Percentiles rank a stretch among this genome's conserved stretches.
Evolutionary conservation across 306 rosid species (phyloP).

Genomic region (Aeschynomene evenia): DNA sequence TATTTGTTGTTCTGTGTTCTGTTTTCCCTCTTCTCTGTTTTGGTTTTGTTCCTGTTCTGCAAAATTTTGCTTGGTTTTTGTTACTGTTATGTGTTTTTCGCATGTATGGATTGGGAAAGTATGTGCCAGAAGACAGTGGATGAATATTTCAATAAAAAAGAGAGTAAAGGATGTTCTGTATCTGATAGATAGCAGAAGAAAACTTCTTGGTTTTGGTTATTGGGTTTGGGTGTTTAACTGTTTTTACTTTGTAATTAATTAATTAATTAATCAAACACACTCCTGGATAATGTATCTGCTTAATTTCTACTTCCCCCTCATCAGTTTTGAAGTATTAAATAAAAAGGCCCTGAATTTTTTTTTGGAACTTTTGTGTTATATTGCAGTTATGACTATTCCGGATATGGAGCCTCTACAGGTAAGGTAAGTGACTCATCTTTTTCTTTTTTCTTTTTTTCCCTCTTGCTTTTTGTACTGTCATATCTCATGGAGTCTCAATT

Average conservation of each 20-base stretch:
- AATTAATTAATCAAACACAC: too few relatives aligned
- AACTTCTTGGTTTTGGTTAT: constrained; percentile 9
- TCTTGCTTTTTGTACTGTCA: background rate
- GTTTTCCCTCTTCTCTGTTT: too few relatives aligned
- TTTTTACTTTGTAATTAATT: background rate
- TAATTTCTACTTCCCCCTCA: background rate
- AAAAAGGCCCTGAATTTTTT: constrained; percentile 2
- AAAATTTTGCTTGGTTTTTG: background rate
- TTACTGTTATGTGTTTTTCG: too few relatives aligned
- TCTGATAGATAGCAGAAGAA: background rate
- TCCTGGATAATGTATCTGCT: background rate
- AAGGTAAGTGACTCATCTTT: constrained; percentile 60
- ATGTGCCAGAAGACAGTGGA: too few relatives aligned
- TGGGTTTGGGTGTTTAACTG: too few relatives aligned
- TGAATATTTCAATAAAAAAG: too few relatives aligned
- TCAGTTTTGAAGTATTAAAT: background rate
- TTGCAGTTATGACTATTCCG: constrained; percentile 97
- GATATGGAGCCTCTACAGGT: constrained; percentile 92
- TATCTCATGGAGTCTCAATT: background rate
- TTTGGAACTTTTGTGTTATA: constrained; percentile 28
- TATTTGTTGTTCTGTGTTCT: background rate
- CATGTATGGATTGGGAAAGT: too few relatives aligned
- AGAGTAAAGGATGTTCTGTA: background rate
- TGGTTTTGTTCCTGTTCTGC: background rate
- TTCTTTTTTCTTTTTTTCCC: background rate